Base-by-base conservation (phyloP, 345 rosid genomes). In the Reutealis trisperma region DNA sequence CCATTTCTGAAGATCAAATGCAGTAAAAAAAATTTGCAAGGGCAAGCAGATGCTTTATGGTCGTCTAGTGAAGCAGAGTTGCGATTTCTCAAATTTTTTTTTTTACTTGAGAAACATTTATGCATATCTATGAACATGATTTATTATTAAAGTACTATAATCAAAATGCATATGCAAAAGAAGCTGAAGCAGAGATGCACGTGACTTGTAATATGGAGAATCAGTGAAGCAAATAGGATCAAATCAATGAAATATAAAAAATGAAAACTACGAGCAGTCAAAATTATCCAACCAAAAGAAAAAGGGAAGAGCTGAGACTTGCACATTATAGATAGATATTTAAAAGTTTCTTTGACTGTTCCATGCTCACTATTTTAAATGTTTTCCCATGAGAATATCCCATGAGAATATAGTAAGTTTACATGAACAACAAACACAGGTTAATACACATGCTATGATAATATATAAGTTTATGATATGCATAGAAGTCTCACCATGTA, bases 401-500 rank as follows among this genome's bases (percentile, higher is more conserved):
- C n/a, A 8, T 47, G 51, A 13, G 51, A 47, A 47, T 47, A 13
- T 16, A 14, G 55, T 4, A 51, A 14, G 19, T 13, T 51, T 13
- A 12, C 55, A 13, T 51, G 55, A 14, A 51, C 19, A 51, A 51
- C 16, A 51, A 67, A 15, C 8, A 67, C 21, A 67, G 2, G n/a
- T 41, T 1, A 16, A 34, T 12, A 21, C 30, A 59, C 65, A 58
- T 13, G 7, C 54, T 10, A 44, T 2, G 52, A 16, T 47, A 44
- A 9, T 22, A 24, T 6, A 2, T 1, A 75, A 47, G 1, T n/a
- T 9, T n/a, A 52, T 15, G 0, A 12, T 34, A 15, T 41, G 18
- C 27, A 45, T 25, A 25, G 42, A 5, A 70, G 71, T 62, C 97
- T 93, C 84, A 95, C 99, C 98, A 89, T 73, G 71, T 71, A 58